Evolutionary conservation across 257 asterid genomes (phyloP).

Genomic region (Nicotiana obtusifolia): DNA sequence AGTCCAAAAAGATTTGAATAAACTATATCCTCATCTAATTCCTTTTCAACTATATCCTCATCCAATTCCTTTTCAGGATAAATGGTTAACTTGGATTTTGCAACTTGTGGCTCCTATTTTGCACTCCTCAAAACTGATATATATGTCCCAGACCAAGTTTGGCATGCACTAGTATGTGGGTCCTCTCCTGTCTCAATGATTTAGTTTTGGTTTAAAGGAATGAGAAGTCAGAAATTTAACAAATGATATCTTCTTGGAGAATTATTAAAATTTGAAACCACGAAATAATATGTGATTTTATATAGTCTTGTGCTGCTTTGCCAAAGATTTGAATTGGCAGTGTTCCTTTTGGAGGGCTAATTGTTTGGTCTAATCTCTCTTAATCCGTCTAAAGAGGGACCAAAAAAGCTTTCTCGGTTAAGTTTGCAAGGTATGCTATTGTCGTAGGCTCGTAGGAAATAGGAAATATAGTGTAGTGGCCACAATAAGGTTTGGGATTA

Average conservation of each 20-base stretch:
- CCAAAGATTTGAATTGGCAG: background rate
- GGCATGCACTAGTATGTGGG: background rate
- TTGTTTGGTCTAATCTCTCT: no score
- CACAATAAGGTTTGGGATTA: no score
- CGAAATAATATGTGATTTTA: background rate
- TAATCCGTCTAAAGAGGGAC: background rate
- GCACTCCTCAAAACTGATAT: background rate
- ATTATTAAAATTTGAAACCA: background rate
- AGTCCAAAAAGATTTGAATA: background rate
- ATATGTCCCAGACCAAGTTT: background rate
- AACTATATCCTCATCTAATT: background rate
- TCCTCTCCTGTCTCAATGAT: background rate
- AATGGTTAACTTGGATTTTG: background rate
- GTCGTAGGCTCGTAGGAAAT: no score
- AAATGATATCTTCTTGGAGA: background rate
- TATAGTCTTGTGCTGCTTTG: background rate
- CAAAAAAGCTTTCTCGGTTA: background rate
- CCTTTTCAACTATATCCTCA: background rate
- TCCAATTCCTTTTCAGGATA: background rate
- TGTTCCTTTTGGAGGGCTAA: background rate
- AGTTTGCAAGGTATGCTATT: background rate
- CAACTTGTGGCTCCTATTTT: background rate
- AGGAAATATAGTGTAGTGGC: no score
- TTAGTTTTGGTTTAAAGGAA: background rate
- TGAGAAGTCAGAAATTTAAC: background rate